These are phyloP conservation scores for Edaphochlamys debaryana DNA, from an alignment of 139 green algal genomes.

Conservation along the genomic window DNA sequence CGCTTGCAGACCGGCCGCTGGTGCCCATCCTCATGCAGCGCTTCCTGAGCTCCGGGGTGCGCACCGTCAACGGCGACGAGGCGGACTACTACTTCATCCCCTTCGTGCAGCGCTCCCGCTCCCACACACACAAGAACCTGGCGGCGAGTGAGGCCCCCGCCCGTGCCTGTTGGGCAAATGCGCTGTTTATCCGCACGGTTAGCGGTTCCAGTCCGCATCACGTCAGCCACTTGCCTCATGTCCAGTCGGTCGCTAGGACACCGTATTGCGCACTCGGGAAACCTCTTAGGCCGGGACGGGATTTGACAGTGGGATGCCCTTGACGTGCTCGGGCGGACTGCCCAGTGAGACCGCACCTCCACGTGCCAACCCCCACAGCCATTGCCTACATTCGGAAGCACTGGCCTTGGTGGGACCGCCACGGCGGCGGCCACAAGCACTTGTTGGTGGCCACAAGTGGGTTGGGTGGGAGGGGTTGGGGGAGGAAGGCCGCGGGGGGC, in stretches of 20 bases:
- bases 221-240: too few relatives aligned
- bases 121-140: not conserved
- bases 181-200: too few relatives aligned
- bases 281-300: too few relatives aligned
- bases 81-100: constrained; percentile 53
- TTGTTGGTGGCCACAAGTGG: constrained; percentile 42
- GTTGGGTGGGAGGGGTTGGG: not conserved
- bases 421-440: constrained; percentile 32
- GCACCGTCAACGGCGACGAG: constrained; percentile 35
- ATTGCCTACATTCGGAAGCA: constrained; percentile 37
- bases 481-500: not conserved
- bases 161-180: too few relatives aligned
- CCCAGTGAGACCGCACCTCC: too few relatives aligned
- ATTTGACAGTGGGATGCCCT: too few relatives aligned
- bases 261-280: too few relatives aligned
- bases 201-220: too few relatives aligned
- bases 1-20: constrained; percentile 37
- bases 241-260: too few relatives aligned
- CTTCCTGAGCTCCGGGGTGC: constrained; percentile 29
- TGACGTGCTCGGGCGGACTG: too few relatives aligned
- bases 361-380: too few relatives aligned
- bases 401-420: constrained; percentile 56
- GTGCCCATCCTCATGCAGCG: constrained; percentile 43
- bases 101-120: not conserved
- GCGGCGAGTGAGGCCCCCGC: too few relatives aligned